Evolutionary conservation across 2,329 filamentous ascomycete species (phyloP), one percentile per base, ranked within the genome.

Genomic region (Epichloe typhina): DNA sequence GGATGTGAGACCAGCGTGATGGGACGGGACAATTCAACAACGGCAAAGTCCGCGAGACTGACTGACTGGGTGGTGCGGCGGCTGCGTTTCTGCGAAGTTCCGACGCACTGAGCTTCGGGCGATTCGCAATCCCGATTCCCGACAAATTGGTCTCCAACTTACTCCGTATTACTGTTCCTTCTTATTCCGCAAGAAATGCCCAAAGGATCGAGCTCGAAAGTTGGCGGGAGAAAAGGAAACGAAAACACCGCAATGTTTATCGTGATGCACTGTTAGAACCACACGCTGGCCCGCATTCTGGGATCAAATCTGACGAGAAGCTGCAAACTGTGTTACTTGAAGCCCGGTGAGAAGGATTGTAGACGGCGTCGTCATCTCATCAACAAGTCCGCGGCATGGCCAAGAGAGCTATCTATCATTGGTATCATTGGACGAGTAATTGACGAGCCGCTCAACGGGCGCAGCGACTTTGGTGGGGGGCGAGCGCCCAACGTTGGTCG

Each of bases 351-450:
- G 21, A 23, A 26, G 3, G 19, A 19, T 19, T 19, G 19, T 19
- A 19, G 47, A 17, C 41, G 45, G 50, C 50, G 47, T 54, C 51
- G 50, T 55, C 53, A 54, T 52, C 50, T 44, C 51, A 47, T 37
- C 17, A 40, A 40, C 17, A 40, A 40, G 19, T 43, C 15, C 26
- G 46, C 42, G 49, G 41, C 52, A 43, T 31, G 33, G 26, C 41
- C 17, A 21, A 46, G 42, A 35, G 42, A 42, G 21, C 23, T 19
- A 19, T 19, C 23, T 13, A 26, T 42, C 17, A 42, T 48, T 21
- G 37, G 41, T 13, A 26, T 42, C 17, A 42, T 48, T 21, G 37
- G 41, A 35, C 23, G 26, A 23, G 38, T 31, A 9, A 31, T 31
- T 4, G 9, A 9, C 15, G 46, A 15, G 21, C 38, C 36, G 5